phyloP scores from a whole-genome alignment of 1,284 basidiomycete genomes.

The Trichosporon ovoides region DNA sequence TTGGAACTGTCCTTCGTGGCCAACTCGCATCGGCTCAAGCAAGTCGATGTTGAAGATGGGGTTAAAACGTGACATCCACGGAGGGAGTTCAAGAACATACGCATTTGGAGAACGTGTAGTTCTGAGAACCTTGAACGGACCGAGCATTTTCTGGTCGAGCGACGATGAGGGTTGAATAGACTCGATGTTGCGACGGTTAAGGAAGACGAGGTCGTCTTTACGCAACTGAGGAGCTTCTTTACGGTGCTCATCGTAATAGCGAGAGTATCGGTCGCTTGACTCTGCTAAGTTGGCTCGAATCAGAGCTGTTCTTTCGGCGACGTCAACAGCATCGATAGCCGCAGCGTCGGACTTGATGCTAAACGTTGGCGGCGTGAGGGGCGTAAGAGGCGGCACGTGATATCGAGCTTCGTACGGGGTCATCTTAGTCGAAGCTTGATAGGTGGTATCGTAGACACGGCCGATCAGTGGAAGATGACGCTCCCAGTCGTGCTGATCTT shows the following conservation, averaged over 20 bases:
- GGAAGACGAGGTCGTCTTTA: neutral
- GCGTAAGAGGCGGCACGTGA: neutral
- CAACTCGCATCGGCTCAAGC: neutral
- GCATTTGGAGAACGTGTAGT: neutral
- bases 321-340: neutral
- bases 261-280: neutral
- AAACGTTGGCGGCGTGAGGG: neutral
- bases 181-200: neutral
- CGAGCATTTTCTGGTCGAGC: neutral
- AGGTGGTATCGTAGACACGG: neutral
- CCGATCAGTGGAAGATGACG: neutral
- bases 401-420: neutral
- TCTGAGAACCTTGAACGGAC: neutral
- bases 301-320: neutral
- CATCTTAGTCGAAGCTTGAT: neutral
- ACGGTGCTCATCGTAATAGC: neutral
- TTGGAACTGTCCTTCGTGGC: neutral
- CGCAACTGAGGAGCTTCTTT: neutral
- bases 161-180: neutral
- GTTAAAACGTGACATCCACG: neutral
- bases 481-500: neutral
- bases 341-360: neutral
- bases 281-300: neutral
- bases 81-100: neutral
- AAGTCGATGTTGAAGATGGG: neutral